Conservation (phyloP, 2,329 filamentous ascomycete species). For the Davidsoniella eucalypti region DNA sequence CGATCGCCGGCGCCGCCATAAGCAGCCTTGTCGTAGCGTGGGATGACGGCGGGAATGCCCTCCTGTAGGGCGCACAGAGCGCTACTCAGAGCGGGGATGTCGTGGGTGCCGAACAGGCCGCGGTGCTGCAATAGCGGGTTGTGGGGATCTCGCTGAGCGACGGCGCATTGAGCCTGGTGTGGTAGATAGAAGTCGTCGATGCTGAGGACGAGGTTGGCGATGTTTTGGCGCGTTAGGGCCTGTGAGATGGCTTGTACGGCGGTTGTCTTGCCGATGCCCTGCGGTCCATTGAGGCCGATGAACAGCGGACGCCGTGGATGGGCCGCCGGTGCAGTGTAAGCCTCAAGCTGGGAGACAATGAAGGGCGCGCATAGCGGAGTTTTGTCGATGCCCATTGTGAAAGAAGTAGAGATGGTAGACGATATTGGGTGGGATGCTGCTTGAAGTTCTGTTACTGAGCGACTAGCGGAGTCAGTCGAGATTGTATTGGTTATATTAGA, state of each 20-base stretch:
- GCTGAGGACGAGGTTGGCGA: slow-evolving; percentile 51
- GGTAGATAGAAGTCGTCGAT: slow-evolving; percentile 83
- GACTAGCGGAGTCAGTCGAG: not conserved
- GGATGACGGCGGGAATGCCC: slow-evolving; percentile 39
- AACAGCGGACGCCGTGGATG: slow-evolving; percentile 49
- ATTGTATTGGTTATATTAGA: not conserved
- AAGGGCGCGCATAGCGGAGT: slow-evolving; percentile 63
- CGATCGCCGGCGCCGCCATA: slow-evolving; percentile 65
- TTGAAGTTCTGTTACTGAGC: not conserved
- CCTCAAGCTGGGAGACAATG: slow-evolving; percentile 40
- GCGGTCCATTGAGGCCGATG: slow-evolving; percentile 77
- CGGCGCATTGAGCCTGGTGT: slow-evolving; percentile 47
- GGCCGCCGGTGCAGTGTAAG: not conserved
- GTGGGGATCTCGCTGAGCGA: slow-evolving; percentile 46
- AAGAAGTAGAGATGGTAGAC: not conserved
- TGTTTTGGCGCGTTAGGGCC: slow-evolving; percentile 39
- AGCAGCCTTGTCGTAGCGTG: slow-evolving; percentile 70
- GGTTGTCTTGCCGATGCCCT: slow-evolving; percentile 86
- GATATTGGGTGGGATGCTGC: not conserved
- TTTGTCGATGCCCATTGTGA: slow-evolving; percentile 54
- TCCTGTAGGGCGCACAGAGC: slow-evolving; percentile 40
- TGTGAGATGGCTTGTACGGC: slow-evolving; percentile 52
- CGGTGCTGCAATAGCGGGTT: slow-evolving; percentile 69
- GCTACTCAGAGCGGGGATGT: slow-evolving; percentile 37
- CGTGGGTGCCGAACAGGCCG: slow-evolving; percentile 73